phyloP scores from a whole-genome alignment of 768 basidiomycete species.

The Tulasnella calospora region DNA sequence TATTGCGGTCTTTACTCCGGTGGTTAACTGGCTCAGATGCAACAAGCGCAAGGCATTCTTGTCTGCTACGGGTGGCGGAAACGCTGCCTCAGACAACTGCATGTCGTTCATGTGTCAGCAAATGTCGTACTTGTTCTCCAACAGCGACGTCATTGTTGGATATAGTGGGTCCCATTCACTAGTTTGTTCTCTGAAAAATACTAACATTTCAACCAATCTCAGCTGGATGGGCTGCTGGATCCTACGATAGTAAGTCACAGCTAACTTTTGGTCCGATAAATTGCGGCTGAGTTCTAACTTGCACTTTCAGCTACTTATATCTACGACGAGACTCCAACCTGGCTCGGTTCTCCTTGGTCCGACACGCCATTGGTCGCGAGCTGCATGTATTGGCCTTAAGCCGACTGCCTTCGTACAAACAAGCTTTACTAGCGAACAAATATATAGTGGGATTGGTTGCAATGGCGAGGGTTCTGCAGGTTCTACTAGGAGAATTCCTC shows the following conservation, averaged over 20 bases:
- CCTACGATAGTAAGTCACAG: conserved; percentile 5
- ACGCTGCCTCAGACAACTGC: neutral
- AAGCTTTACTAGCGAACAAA: neutral
- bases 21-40: conserved; percentile 15
- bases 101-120: conserved; percentile 19
- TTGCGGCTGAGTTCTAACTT: neutral
- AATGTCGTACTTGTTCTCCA: conserved; percentile 4
- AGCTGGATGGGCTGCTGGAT: conserved; percentile 23
- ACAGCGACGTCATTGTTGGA: conserved; percentile 22
- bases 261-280: no score
- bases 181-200: neutral
- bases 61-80: conserved; percentile 21
- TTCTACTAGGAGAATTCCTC: no score
- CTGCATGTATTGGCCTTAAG: conserved; percentile 2
- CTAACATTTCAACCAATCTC: neutral
- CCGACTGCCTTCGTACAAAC: neutral
- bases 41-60: conserved; percentile 20
- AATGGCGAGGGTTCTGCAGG: no score
- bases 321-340: conserved; percentile 17
- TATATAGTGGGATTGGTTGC: neutral
- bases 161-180: neutral
- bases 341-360: neutral
- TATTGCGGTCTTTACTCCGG: neutral
- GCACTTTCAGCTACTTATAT: conserved; percentile 4
- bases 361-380: neutral